Evolutionary conservation across 768 basidiomycete species (phyloP).

Genomic region (Agrocybe pediades): DNA sequence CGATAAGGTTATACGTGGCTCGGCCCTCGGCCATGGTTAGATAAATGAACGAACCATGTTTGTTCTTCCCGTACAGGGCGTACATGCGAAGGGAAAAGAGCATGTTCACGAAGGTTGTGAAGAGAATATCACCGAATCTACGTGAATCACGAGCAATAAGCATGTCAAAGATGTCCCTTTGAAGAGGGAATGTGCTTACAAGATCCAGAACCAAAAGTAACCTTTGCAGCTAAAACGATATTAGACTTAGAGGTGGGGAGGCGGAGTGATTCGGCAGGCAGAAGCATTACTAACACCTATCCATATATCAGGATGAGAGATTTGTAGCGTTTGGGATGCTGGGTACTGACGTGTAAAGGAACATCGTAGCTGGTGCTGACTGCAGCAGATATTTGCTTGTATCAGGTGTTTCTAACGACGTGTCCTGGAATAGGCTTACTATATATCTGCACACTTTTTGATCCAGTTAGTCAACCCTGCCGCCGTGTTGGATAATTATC

Average conservation of each 20-base stretch:
- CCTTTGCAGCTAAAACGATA: background rate
- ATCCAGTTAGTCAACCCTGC: too few species aligned
- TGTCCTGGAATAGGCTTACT: too few species aligned
- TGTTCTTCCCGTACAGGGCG: constrained; percentile 3
- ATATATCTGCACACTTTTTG: background rate
- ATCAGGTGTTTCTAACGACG: background rate
- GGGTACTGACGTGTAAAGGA: background rate
- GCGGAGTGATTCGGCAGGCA: background rate
- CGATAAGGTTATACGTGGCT: background rate
- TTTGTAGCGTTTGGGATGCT: too few species aligned
- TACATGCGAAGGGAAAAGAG: constrained; percentile 8
- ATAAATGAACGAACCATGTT: background rate
- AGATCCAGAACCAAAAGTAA: background rate
- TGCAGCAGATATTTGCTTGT: background rate
- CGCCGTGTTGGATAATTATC: too few species aligned
- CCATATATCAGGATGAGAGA: too few species aligned
- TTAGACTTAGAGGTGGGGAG: too few species aligned
- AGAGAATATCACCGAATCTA: constrained; percentile 3
- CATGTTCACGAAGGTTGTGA: background rate
- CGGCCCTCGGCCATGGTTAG: background rate
- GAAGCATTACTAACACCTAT: background rate
- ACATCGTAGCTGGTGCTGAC: background rate
- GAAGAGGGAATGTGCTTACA: background rate
- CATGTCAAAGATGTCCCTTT: background rate
- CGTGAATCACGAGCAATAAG: background rate